These are phyloP conservation scores for Fusarium sp. DNA, from an alignment of 2,329 filamentous ascomycete species.

Conservation along the genomic window DNA sequence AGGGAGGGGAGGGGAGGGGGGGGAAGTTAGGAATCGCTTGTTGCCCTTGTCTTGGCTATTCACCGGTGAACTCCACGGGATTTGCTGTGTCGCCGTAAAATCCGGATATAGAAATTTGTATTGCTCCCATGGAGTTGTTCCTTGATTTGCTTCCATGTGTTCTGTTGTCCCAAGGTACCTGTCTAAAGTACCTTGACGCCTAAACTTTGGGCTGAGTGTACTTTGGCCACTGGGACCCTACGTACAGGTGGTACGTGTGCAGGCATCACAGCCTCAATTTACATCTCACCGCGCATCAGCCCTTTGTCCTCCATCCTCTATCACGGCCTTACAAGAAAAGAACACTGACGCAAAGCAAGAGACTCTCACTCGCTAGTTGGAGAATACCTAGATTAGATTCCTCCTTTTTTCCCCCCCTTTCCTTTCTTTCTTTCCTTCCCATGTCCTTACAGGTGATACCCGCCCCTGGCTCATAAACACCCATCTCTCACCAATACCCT, in stretches of 20 bases:
- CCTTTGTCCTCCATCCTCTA: slow-evolving; percentile 24
- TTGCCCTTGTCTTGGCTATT: not conserved
- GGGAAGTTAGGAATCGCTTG: not conserved
- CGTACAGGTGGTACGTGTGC: slow-evolving; percentile 28
- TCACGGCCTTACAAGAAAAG: not conserved
- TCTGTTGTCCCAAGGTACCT: not conserved
- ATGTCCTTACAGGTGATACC: not conserved
- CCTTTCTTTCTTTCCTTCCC: not conserved
- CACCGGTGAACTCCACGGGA: not conserved
- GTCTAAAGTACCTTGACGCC: not conserved
- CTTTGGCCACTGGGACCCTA: not conserved
- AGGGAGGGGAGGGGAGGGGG: not conserved
- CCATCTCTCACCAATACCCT: not conserved
- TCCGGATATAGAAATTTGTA: slow-evolving; percentile 1
- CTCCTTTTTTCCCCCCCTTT: not conserved
- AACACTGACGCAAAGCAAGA: not conserved
- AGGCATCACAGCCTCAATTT: slow-evolving; percentile 32
- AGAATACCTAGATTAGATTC: not conserved
- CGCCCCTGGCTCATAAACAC: not conserved
- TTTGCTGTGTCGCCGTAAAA: not conserved
- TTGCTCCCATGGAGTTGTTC: not conserved
- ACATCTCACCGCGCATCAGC: slow-evolving; percentile 18
- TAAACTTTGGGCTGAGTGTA: not conserved
- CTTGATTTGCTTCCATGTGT: not conserved
- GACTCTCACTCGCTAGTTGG: not conserved